Percentiles rank a stretch among this genome's conserved stretches.
These are phyloP conservation scores for Paramecium pentaurelia DNA, from an alignment of 73 alveolate genomes.

Conservation along the genomic window DNA sequence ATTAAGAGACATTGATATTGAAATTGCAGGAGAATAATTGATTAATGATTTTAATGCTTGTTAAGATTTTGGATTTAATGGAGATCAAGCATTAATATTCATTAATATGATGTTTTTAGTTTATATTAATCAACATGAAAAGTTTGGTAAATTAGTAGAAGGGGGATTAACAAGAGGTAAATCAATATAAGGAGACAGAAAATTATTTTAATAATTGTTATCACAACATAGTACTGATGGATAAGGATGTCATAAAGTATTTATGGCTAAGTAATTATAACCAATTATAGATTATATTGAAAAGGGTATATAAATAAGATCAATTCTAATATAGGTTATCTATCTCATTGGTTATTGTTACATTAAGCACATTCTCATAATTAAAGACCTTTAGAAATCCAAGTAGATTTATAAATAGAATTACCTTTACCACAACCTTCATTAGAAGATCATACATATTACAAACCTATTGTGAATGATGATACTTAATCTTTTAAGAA, in stretches of 20 bases:
- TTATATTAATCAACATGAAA: neutral
- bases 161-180: neutral
- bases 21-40: neutral
- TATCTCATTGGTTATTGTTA: neutral
- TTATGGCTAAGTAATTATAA: neutral
- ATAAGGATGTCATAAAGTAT: neutral
- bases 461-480: neutral
- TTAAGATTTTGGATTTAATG: neutral
- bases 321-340: neutral
- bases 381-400: neutral
- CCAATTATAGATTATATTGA: neutral
- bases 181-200: neutral
- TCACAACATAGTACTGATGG: neutral
- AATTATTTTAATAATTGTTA: neutral
- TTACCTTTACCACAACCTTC: neutral
- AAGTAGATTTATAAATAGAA: neutral
- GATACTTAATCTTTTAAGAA: neutral
- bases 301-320: neutral
- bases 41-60: neutral
- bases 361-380: neutral
- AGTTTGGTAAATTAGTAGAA: neutral
- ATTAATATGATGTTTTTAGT: constrained; percentile 13
- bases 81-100: neutral
- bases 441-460: neutral
- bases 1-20: neutral